phyloP scores from a whole-genome alignment of 2,329 filamentous ascomycete species.

The Gaeumannomyces sp. region DNA sequence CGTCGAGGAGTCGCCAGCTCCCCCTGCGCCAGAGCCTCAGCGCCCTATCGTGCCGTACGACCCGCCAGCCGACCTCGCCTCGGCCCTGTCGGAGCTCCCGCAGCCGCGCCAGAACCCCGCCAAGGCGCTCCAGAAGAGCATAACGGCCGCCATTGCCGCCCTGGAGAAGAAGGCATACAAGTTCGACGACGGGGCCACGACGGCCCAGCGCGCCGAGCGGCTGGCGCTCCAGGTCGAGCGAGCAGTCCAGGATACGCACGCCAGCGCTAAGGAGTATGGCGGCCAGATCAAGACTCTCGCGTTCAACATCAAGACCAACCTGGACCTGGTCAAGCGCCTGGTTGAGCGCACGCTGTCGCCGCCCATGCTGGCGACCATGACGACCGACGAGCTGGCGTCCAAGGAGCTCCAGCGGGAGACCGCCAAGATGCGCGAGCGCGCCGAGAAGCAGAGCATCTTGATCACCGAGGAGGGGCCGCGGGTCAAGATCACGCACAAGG shows the following conservation, averaged over 20 bases:
- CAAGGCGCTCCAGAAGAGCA: constrained; percentile 62
- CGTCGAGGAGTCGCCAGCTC: constrained; percentile 11
- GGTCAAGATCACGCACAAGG: constrained; percentile 87
- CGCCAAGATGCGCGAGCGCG: constrained; percentile 68
- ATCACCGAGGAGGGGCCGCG: constrained; percentile 72
- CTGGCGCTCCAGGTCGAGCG: constrained; percentile 78
- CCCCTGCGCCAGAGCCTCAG: constrained; percentile 9
- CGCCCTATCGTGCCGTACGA: constrained; percentile 32
- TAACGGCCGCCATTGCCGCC: constrained; percentile 58
- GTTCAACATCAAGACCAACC: constrained; percentile 86
- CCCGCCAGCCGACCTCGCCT: constrained; percentile 45
- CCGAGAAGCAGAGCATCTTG: constrained; percentile 79
- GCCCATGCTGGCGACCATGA: constrained; percentile 79
- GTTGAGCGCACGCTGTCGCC: constrained; percentile 67
- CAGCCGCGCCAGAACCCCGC: constrained; percentile 62
- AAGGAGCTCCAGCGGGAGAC: constrained; percentile 78
- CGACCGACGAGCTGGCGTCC: constrained; percentile 82
- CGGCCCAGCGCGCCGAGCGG: constrained; percentile 59
- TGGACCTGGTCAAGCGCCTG: constrained; percentile 68
- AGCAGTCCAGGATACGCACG: constrained; percentile 52
- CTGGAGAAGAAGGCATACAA: constrained; percentile 62
- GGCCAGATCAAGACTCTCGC: constrained; percentile 68
- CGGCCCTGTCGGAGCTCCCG: constrained; percentile 49
- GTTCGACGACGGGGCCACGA: constrained; percentile 54
- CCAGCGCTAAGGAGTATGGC: constrained; percentile 44